These are phyloP conservation scores for Russula dissimulans DNA, from an alignment of 768 basidiomycete genomes.

Conservation along the genomic window DNA sequence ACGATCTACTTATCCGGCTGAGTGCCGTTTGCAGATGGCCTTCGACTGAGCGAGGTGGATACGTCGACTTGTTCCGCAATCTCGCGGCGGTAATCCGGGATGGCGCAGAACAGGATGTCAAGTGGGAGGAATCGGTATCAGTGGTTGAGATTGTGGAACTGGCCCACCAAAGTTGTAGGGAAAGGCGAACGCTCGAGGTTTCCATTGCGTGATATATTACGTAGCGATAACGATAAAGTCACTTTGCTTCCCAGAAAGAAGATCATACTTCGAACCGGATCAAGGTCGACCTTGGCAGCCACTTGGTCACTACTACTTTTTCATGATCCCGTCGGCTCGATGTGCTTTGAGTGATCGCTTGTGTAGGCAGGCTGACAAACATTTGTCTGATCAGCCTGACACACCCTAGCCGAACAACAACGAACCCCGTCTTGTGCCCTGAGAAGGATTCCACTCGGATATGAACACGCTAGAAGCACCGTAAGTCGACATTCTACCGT, in stretches of 20 bases:
- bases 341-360: too few relatives aligned
- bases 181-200: constrained; percentile 41
- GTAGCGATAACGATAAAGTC: background rate
- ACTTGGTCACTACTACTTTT: too few relatives aligned
- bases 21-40: constrained; percentile 44
- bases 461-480: background rate
- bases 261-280: too few relatives aligned
- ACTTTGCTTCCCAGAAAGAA: too few relatives aligned
- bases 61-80: constrained; percentile 55
- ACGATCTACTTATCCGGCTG: constrained; percentile 10
- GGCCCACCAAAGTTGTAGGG: constrained; percentile 54
- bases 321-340: too few relatives aligned
- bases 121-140: constrained; percentile 61
- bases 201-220: constrained; percentile 3
- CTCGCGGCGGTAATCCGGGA: constrained; percentile 53
- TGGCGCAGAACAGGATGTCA: constrained; percentile 46
- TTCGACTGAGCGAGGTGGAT: constrained; percentile 47
- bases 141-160: constrained; percentile 75
- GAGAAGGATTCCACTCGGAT: background rate
- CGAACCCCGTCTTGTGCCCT: too few relatives aligned
- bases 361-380: too few relatives aligned
- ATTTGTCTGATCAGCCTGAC: background rate
- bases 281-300: too few relatives aligned
- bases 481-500: background rate
- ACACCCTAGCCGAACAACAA: background rate